A percentile compares a stretch with the other conserved stretches of the same genome.
Conservation (phyloP, 2,329 filamentous ascomycete species). For the Calonectria pteridis region DNA sequence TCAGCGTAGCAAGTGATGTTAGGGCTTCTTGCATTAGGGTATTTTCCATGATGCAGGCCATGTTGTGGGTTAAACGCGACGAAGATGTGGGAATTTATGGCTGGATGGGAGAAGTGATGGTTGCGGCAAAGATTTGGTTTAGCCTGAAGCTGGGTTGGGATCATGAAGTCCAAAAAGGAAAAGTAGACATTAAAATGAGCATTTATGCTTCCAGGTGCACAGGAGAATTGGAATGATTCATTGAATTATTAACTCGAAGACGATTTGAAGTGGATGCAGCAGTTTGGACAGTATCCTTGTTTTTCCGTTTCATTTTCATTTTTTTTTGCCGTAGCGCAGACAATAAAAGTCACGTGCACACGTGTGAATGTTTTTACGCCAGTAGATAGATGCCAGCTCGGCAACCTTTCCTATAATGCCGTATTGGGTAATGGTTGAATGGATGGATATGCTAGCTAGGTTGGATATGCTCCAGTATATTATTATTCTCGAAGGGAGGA, state of each 20-base stretch:
- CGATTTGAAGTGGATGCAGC: not conserved
- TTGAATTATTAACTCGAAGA: not conserved
- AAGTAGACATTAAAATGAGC: too few species aligned
- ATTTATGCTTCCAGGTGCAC: too few species aligned
- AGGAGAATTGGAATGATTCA: not conserved
- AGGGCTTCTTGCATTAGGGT: not conserved
- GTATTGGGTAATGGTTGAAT: not conserved
- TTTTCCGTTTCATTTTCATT: not conserved
- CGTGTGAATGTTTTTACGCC: not conserved
- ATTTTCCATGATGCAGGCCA: not conserved
- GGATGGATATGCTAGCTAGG: not conserved
- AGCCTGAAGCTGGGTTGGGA: not conserved
- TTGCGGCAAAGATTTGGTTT: not conserved
- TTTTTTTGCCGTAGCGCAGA: not conserved
- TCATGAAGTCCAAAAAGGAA: not conserved
- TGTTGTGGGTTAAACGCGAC: not conserved
- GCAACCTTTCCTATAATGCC: not conserved
- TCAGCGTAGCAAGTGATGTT: conserved; percentile 7
- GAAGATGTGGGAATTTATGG: conserved; percentile 1
- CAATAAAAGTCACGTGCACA: not conserved
- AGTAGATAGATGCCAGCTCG: not conserved
- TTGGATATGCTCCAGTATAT: not conserved
- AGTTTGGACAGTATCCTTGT: not conserved
- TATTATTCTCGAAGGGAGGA: too few species aligned
- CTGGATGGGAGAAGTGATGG: not conserved